Conservation (phyloP, 805 yeast species). For the Candida incommunis region DNA sequence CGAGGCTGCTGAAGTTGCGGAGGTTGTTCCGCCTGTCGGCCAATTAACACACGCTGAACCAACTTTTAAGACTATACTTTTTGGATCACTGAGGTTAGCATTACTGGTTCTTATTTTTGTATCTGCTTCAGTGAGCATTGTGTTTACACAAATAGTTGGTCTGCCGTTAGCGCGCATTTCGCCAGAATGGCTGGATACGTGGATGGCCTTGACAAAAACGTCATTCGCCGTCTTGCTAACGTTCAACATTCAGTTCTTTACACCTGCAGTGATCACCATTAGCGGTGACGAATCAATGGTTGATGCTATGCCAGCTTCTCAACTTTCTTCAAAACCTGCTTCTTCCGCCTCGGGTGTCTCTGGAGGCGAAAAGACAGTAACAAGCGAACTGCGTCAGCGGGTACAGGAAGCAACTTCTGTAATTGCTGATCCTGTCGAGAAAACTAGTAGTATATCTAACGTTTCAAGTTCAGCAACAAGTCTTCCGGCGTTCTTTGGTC, state of each 20-base stretch:
- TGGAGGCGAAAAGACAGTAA: too few species aligned
- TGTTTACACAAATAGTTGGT: constrained; percentile 16
- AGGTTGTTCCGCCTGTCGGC: too few species aligned
- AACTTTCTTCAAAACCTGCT: too few species aligned
- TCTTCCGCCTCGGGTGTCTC: too few species aligned
- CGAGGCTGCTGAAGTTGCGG: too few species aligned
- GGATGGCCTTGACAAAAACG: constrained; percentile 21
- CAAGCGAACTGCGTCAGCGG: too few species aligned
- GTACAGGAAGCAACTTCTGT: background rate
- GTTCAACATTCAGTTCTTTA: constrained; percentile 16
- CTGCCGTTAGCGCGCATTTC: constrained; percentile 16
- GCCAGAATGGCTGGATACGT: constrained; percentile 15
- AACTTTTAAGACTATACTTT: too few species aligned
- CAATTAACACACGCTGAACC: too few species aligned
- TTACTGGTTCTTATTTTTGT: constrained; percentile 6
- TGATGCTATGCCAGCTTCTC: background rate
- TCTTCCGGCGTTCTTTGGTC: constrained; percentile 23
- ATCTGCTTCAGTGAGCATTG: constrained; percentile 6
- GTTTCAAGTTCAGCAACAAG: too few species aligned
- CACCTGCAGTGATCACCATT: constrained; percentile 16
- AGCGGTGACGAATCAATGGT: constrained; percentile 16
- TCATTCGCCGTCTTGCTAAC: constrained; percentile 18
- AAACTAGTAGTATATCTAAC: too few species aligned
- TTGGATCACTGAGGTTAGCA: too few species aligned
- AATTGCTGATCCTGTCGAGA: background rate